A percentile compares a stretch with the other conserved stretches of the same genome.
Conservation (phyloP, 768 basidiomycete species). For the Rhizopogon rudus region DNA sequence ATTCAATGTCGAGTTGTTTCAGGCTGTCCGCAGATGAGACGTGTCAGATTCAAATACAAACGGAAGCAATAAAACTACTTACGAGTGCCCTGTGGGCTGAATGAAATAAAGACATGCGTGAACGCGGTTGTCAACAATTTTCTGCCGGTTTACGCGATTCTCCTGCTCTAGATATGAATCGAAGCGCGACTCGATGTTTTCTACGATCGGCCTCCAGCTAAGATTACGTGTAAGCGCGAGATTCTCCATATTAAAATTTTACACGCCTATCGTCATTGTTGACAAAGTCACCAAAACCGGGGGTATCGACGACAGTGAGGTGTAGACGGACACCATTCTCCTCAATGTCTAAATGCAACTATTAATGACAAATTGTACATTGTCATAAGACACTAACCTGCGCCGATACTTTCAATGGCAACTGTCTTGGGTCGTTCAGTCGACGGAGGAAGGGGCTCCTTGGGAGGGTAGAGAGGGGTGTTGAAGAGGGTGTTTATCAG, state of each 20-base stretch:
- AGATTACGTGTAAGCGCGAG: constrained; percentile 14
- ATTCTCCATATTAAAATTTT: constrained; percentile 7
- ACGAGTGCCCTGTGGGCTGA: constrained; percentile 98
- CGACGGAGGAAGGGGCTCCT: constrained; percentile 78
- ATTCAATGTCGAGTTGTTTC: constrained; percentile 98
- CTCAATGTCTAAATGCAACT: constrained; percentile 75
- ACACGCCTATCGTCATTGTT: constrained; percentile 95
- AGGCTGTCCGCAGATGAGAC: constrained; percentile 45
- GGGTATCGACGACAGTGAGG: constrained; percentile 98
- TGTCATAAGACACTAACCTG: constrained; percentile 55
- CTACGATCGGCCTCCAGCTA: constrained; percentile 98
- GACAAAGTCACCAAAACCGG: constrained; percentile 98
- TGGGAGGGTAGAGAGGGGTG: constrained; percentile 89
- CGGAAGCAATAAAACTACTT: constrained; percentile 27
- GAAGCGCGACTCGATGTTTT: constrained; percentile 97
- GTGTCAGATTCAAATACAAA: neutral
- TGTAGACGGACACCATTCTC: constrained; percentile 96
- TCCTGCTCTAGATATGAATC: constrained; percentile 98
- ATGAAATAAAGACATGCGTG: constrained; percentile 99
- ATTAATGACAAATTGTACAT: neutral
- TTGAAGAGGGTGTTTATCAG: constrained; percentile 99
- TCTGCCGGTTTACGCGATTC: constrained; percentile 93
- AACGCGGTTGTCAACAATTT: constrained; percentile 94
- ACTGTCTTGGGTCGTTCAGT: constrained; percentile 90
- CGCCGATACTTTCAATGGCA: constrained; percentile 96